phyloP scores from a whole-genome alignment of 768 basidiomycete species.

The Leccinum truebloodii region DNA sequence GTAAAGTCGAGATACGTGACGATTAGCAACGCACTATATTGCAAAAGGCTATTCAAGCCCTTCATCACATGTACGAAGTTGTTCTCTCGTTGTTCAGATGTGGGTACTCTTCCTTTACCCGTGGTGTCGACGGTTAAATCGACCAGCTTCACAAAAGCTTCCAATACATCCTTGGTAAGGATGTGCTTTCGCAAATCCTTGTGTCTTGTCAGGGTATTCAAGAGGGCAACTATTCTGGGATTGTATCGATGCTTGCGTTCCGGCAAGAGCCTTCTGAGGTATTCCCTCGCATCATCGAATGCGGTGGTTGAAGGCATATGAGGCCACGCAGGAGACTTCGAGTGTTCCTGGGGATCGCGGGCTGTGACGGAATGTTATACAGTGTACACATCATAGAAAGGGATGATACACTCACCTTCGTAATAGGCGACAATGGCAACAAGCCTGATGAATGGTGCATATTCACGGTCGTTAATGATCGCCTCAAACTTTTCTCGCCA shows the following conservation, averaged over 20 bases:
- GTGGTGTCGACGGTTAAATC: conserved; percentile 7
- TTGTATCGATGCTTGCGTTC: conserved; percentile 20
- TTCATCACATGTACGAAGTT: conserved; percentile 25
- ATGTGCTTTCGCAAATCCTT: conserved; percentile 13
- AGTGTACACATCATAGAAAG: not conserved
- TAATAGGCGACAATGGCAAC: conserved; percentile 13
- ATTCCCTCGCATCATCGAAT: conserved; percentile 19
- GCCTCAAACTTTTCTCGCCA: not conserved
- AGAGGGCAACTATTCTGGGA: conserved; percentile 23
- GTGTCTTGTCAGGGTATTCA: conserved; percentile 23
- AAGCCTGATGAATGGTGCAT: not conserved
- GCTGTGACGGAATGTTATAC: conserved; percentile 2
- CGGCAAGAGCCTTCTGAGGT: conserved; percentile 10
- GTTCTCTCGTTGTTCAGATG: not conserved
- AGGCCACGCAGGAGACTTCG: not conserved
- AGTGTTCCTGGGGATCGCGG: not conserved
- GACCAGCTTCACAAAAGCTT: conserved; percentile 13
- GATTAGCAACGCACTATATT: conserved; percentile 13
- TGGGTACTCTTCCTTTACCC: too few relatives aligned
- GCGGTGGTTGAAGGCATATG: not conserved
- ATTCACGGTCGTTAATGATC: not conserved
- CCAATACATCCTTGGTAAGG: conserved; percentile 16
- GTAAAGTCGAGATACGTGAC: not conserved
- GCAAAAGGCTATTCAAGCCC: conserved; percentile 16
- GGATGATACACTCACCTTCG: conserved; percentile 15